phyloP scores from a whole-genome alignment of 202 grass and related monocot genomes.

The Zizania palustris region DNA sequence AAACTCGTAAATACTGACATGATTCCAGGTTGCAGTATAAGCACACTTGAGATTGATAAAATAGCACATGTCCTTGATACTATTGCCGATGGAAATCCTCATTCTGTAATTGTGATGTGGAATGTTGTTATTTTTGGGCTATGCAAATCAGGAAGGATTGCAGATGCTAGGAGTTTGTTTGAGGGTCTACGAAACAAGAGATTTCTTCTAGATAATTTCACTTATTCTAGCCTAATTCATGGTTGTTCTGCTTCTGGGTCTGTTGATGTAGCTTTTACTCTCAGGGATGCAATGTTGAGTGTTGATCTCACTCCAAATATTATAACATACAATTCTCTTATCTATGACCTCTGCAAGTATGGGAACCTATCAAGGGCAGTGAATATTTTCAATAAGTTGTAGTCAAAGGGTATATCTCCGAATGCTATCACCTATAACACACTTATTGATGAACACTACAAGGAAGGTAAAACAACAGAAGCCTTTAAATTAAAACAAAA shows the following conservation, averaged over 20 bases:
- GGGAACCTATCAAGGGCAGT: conserved; percentile 66
- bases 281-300: conserved; percentile 76
- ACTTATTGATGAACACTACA: conserved; percentile 83
- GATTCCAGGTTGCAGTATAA: conserved; percentile 60
- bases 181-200: conserved; percentile 56
- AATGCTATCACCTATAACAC: conserved; percentile 86
- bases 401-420: conserved; percentile 58
- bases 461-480: conserved; percentile 68
- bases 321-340: conserved; percentile 88
- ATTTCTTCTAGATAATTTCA: conserved; percentile 77
- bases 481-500: conserved; percentile 92
- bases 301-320: conserved; percentile 63
- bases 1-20: conserved; percentile 60
- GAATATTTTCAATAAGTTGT: conserved; percentile 80
- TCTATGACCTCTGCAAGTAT: conserved; percentile 89
- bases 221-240: conserved; percentile 87
- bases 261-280: conserved; percentile 69
- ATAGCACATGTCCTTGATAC: conserved; percentile 45
- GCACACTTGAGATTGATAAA: conserved; percentile 48
- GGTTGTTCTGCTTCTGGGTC: conserved; percentile 68
- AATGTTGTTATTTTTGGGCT: conserved; percentile 86
- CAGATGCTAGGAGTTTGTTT: conserved; percentile 71
- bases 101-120: conserved; percentile 74
- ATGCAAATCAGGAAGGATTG: conserved; percentile 76
- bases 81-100: conserved; percentile 45